A percentile compares a stretch with the other conserved stretches of the same genome.
Conservation (phyloP, 1,284 basidiomycete species). For the Paramarasmius palmivorus region DNA sequence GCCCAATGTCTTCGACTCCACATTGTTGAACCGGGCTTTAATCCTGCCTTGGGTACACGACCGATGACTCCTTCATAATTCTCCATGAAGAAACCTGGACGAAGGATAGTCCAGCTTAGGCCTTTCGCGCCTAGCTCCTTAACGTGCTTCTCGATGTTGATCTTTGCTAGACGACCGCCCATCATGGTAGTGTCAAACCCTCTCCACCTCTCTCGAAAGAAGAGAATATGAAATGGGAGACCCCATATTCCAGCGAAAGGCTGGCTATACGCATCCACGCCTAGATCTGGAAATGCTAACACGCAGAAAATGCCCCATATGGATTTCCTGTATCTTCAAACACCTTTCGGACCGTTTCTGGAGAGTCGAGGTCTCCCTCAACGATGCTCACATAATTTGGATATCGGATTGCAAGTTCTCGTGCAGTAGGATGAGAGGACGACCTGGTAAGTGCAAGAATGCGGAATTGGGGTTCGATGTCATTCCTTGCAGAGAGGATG, state of each 20-base stretch:
- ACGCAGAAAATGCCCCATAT: slow-evolving; percentile 41
- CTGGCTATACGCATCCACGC: slow-evolving; percentile 36
- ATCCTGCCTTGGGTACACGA: slow-evolving; percentile 30
- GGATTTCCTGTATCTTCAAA: slow-evolving; percentile 25
- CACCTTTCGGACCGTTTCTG: neutral
- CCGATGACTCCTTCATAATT: slow-evolving; percentile 40
- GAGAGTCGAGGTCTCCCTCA: neutral
- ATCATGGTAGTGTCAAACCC: slow-evolving; percentile 27
- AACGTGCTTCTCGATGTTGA: slow-evolving; percentile 38
- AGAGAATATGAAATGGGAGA: slow-evolving; percentile 35
- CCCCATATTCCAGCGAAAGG: slow-evolving; percentile 34
- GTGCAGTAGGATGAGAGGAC: neutral
- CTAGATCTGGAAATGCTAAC: slow-evolving; percentile 41
- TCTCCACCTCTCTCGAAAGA: slow-evolving; percentile 38
- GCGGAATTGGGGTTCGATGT: neutral
- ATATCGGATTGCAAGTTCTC: neutral
- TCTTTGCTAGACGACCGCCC: slow-evolving; percentile 34
- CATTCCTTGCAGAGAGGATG: neutral
- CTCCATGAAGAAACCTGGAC: slow-evolving; percentile 38
- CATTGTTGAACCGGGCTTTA: slow-evolving; percentile 36
- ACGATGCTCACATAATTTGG: neutral
- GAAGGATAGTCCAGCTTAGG: slow-evolving; percentile 32
- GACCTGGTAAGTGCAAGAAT: neutral
- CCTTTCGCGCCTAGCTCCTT: slow-evolving; percentile 30
- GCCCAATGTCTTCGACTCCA: slow-evolving; percentile 38